Evolutionary conservation across 495 filamentous ascomycete genomes (phyloP).

Genomic region (Xylaria telfairii): DNA sequence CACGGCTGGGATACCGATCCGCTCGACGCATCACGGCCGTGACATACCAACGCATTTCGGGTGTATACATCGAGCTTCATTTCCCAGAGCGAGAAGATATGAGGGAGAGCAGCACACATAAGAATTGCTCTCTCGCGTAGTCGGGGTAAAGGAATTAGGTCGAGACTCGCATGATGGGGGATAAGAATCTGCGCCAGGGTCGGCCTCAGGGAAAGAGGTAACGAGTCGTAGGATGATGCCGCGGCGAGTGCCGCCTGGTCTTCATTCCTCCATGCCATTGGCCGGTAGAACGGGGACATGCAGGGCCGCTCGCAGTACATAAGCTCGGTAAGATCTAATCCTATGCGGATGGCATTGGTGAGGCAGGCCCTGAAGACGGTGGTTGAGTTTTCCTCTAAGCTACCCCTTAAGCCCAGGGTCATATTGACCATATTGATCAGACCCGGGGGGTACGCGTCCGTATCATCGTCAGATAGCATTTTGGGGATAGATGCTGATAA

Average conservation of each 20-base stretch:
- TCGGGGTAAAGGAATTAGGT: conserved; percentile 50
- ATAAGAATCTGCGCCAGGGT: conserved; percentile 54
- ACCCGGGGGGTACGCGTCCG: background rate
- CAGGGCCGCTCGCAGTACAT: conserved; percentile 27
- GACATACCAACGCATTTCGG: conserved; percentile 24
- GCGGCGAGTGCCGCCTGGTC: background rate
- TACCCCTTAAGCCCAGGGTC: background rate
- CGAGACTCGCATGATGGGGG: conserved; percentile 51
- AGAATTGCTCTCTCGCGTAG: conserved; percentile 49
- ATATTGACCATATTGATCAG: background rate
- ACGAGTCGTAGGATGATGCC: conserved; percentile 21
- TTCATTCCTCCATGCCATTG: conserved; percentile 20
- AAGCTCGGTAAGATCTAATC: conserved; percentile 40
- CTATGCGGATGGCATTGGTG: conserved; percentile 46
- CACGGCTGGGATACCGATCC: conserved; percentile 18
- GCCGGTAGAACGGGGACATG: conserved; percentile 49
- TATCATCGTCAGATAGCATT: background rate
- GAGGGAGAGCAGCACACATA: conserved; percentile 40
- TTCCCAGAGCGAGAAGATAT: conserved; percentile 45
- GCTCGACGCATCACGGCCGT: background rate
- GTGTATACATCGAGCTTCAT: conserved; percentile 50
- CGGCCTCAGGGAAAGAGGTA: conserved; percentile 48
- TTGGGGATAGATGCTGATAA: background rate
- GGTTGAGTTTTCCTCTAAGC: conserved; percentile 26
- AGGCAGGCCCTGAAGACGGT: conserved; percentile 38